Conservation (phyloP, 2,329 filamentous ascomycete species). For the Dothistroma pini region DNA sequence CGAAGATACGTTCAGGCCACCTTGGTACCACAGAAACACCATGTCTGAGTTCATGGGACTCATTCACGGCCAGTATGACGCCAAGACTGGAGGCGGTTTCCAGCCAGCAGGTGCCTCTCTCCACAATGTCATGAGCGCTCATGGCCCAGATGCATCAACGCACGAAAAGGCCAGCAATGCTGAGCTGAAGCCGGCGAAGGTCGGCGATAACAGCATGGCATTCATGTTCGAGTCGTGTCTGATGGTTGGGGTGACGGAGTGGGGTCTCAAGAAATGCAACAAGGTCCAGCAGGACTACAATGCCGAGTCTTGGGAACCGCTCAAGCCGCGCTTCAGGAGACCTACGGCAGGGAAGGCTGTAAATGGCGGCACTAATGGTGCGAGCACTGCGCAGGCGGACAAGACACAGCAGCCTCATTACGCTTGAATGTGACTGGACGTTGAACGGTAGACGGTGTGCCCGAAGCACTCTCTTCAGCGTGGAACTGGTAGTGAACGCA, state of each 20-base stretch:
- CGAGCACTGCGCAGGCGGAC: slow-evolving; percentile 15
- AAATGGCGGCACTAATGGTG: slow-evolving; percentile 6
- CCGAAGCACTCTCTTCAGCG: too few relatives aligned
- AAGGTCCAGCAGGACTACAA: slow-evolving; percentile 73
- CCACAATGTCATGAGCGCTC: slow-evolving; percentile 42
- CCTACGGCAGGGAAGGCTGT: slow-evolving; percentile 19
- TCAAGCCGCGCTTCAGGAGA: slow-evolving; percentile 45
- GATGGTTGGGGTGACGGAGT: slow-evolving; percentile 69
- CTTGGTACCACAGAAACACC: slow-evolving; percentile 69
- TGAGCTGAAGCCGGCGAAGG: slow-evolving; percentile 54
- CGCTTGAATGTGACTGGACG: slow-evolving; percentile 8
- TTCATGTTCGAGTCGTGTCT: slow-evolving; percentile 68
- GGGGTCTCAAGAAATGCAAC: slow-evolving; percentile 65
- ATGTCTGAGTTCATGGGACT: slow-evolving; percentile 65
- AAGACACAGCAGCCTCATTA: slow-evolving; percentile 18
- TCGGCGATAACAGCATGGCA: slow-evolving; percentile 59
- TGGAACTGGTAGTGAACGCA: neutral
- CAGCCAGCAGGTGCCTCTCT: slow-evolving; percentile 58
- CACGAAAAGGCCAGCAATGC: slow-evolving; percentile 56
- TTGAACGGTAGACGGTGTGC: neutral
- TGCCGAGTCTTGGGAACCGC: slow-evolving; percentile 70
- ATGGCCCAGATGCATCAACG: slow-evolving; percentile 57
- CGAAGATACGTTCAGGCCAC: slow-evolving; percentile 67
- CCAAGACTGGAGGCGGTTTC: slow-evolving; percentile 54
- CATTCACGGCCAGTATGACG: slow-evolving; percentile 58